Percentiles rank a stretch among this genome's conserved stretches.
These are phyloP conservation scores for Phtheirospermum japonicum DNA, from an alignment of 257 asterid species.

Conservation along the genomic window DNA sequence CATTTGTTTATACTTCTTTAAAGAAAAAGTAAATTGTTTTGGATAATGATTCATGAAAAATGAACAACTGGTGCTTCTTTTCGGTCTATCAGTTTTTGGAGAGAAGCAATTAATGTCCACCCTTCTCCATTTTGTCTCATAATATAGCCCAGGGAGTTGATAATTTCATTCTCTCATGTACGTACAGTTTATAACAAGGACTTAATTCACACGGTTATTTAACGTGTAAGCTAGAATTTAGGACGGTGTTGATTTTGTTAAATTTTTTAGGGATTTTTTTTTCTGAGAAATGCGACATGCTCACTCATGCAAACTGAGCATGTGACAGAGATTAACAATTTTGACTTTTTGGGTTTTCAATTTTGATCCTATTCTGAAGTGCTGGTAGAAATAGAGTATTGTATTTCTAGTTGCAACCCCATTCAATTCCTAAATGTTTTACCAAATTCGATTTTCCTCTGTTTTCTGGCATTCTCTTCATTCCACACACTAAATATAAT, in stretches of 20 bases:
- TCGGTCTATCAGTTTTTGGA: background rate
- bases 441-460: background rate
- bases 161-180: background rate
- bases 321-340: too few species aligned
- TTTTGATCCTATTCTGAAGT: too few species aligned
- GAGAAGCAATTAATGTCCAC: background rate
- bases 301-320: too few species aligned
- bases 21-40: background rate
- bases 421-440: background rate
- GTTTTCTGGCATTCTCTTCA: conserved; percentile 10
- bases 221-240: background rate
- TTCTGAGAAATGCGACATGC: background rate
- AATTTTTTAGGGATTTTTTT: background rate
- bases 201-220: background rate
- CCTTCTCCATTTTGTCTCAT: background rate
- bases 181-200: background rate
- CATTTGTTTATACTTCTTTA: too few species aligned
- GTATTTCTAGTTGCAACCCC: background rate
- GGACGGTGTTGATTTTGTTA: too few species aligned
- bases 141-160: background rate
- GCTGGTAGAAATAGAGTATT: too few species aligned
- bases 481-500: conserved; percentile 21
- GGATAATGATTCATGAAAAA: background rate
- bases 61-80: background rate
- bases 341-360: too few species aligned